Base-by-base conservation (phyloP, 345 rosid genomes). In the Rhodamnia rubescens region DNA sequence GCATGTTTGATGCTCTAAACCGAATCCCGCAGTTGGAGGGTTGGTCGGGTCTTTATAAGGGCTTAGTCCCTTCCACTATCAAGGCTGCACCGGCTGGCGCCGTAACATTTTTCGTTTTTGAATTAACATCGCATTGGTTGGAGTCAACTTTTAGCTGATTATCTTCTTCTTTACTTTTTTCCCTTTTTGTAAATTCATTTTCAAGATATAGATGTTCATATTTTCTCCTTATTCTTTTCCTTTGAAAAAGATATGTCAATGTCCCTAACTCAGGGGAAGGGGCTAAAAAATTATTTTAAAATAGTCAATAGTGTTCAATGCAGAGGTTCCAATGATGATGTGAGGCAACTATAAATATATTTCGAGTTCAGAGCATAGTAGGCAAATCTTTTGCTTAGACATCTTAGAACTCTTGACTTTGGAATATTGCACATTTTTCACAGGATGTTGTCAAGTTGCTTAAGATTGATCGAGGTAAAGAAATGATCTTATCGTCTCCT, bases 71-170 rank as follows among this genome's bases (percentile, higher is more conserved):
- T 22, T 97, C 99, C 81, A 95, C 97, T 18, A 87, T 96, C 85
- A 97, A 97, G 92, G 99, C 99, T 85, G 99, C 99, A 81, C 99
- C 99, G 40, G 99, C 99, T 55, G 95, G 98, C 83, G 99, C 99
- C 55, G 98, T 97, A 53, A 97, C 99, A 61, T 97, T 97, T 83
- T 95, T 97, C 85, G 97, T 94, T 81, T 96, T 91, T 55, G 99
- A 97, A 90, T 87, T 88, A 26, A 86, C 93, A 32, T 95, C 98
- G 15, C 98, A 96, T 86, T 96, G 95, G 98, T 90, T 97, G 86
- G 97, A 96, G 84, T 93, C 98, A n/a, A 55, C 86, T 86, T 87
- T 83, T 87, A 90, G 90, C 87, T 95, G 89, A 90, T 83, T 84
- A 15, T 13, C 82, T 88, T 13, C 82, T 88, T 61, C 53, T 54